phyloP scores from a whole-genome alignment of 75 land plant species.

The Adiantum capillusveneris region DNA sequence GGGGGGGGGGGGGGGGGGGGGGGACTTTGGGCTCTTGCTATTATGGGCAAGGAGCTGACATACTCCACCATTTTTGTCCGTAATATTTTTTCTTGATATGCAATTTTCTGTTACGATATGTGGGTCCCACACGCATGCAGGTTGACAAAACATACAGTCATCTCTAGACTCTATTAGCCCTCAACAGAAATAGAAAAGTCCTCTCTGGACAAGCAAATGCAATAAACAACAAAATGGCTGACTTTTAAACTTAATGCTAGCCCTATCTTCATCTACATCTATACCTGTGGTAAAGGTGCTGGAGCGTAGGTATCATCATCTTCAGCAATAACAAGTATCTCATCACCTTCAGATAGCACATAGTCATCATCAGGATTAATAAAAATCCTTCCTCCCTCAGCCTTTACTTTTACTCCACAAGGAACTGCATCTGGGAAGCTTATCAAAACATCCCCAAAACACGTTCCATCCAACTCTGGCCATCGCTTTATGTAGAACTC shows the following conservation, averaged over 20 bases:
- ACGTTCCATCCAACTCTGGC: constrained; percentile 57
- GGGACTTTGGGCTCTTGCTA: no score
- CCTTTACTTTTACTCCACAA: constrained; percentile 55
- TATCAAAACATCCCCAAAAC: constrained; percentile 50
- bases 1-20: no score
- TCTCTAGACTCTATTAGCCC: no score
- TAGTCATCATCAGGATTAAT: constrained; percentile 66
- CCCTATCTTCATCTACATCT: neutral
- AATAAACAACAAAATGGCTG: no score
- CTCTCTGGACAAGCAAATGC: no score
- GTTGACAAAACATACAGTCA: no score
- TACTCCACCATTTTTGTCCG: no score
- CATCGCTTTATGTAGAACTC: constrained; percentile 69
- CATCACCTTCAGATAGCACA: constrained; percentile 57
- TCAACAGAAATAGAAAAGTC: no score
- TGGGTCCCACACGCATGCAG: no score
- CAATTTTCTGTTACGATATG: no score
- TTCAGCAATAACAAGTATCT: constrained; percentile 65
- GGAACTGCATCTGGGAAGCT: constrained; percentile 74
- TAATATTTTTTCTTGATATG: no score
- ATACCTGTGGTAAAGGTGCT: constrained; percentile 54
- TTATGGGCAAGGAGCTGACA: no score
- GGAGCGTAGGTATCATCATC: constrained; percentile 68
- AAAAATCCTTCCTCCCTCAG: constrained; percentile 42
- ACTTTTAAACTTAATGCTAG: neutral